Percentiles rank a stretch among this genome's conserved stretches.
These are phyloP conservation scores for Kodamaea jinghongensis DNA, from an alignment of 805 yeast species.

Conservation along the genomic window DNA sequence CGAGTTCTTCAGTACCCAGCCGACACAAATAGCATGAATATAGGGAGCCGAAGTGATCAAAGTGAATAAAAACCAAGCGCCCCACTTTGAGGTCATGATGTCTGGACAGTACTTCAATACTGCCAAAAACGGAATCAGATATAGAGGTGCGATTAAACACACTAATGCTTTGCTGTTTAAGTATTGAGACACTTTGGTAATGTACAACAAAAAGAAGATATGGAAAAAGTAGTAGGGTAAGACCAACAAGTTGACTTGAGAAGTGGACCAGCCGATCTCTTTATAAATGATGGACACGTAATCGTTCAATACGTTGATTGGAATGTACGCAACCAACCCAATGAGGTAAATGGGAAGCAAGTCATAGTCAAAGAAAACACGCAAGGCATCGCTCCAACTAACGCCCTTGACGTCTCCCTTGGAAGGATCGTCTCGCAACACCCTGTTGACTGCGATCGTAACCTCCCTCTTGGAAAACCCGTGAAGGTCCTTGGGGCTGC, in stretches of 20 bases:
- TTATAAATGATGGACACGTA: constrained; percentile 13
- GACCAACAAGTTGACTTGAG: constrained; percentile 49
- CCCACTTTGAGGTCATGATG: constrained; percentile 41
- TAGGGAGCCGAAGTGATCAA: constrained; percentile 45
- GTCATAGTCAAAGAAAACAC: constrained; percentile 23
- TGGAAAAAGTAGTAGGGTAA: constrained; percentile 45
- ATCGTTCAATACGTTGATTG: constrained; percentile 14
- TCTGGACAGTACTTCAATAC: constrained; percentile 40
- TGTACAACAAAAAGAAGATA: constrained; percentile 18
- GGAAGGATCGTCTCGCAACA: constrained; percentile 29
- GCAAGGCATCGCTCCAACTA: constrained; percentile 16
- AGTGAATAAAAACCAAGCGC: constrained; percentile 38
- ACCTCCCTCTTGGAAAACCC: constrained; percentile 28
- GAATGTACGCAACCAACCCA: constrained; percentile 21
- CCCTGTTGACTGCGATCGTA: constrained; percentile 26
- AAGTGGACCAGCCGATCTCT: constrained; percentile 49
- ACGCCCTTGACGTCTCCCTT: constrained; percentile 31
- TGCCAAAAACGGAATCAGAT: constrained; percentile 20
- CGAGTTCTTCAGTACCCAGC: constrained; percentile 63
- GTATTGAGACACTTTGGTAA: constrained; percentile 23
- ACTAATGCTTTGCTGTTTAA: constrained; percentile 19
- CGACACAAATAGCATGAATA: constrained; percentile 53
- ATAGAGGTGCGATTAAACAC: constrained; percentile 14
- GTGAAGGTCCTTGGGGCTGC: constrained; percentile 18
- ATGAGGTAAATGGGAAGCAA: constrained; percentile 26